phyloP scores from a whole-genome alignment of 2,329 filamentous ascomycete species.

The Akanthomyces muscarius region DNA sequence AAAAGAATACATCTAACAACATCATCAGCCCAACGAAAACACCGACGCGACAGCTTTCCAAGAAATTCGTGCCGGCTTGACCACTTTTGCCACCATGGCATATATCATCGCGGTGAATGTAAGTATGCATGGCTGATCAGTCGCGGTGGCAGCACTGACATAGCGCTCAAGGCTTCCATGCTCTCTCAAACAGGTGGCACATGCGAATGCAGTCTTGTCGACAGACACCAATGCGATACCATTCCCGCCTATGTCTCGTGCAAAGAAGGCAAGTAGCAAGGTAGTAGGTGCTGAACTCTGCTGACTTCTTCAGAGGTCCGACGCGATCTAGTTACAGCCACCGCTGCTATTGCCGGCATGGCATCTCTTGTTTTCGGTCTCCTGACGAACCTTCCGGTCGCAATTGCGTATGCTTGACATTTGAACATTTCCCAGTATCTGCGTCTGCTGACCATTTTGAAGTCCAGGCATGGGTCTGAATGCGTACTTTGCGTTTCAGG shows the following conservation, averaged over 20 bases:
- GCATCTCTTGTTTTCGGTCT: conserved; percentile 74
- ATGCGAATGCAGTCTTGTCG: conserved; percentile 57
- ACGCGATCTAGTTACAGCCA: conserved; percentile 76
- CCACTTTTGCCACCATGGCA: conserved; percentile 78
- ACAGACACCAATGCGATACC: conserved; percentile 46
- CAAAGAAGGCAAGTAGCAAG: conserved; percentile 39
- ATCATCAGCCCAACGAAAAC: conserved; percentile 59
- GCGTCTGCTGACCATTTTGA: conserved; percentile 10
- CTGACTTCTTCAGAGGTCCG: conserved; percentile 50
- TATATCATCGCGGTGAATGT: conserved; percentile 78
- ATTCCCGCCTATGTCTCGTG: conserved; percentile 42
- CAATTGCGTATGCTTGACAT: conserved; percentile 57
- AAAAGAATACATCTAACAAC: neutral
- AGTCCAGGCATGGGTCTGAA: conserved; percentile 66
- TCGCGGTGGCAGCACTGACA: conserved; percentile 13
- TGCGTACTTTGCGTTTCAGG: conserved; percentile 64
- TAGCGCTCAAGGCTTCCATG: conserved; percentile 56
- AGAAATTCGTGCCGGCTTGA: conserved; percentile 74
- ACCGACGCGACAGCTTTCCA: conserved; percentile 67
- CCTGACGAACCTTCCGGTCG: conserved; percentile 76
- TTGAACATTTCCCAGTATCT: neutral
- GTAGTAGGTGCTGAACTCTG: neutral
- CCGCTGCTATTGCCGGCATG: conserved; percentile 73
- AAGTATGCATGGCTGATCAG: conserved; percentile 22
- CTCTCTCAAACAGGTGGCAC: conserved; percentile 73